Base-by-base conservation (phyloP, 2,329 filamentous ascomycete species). In the Colletotrichum falcatum region DNA sequence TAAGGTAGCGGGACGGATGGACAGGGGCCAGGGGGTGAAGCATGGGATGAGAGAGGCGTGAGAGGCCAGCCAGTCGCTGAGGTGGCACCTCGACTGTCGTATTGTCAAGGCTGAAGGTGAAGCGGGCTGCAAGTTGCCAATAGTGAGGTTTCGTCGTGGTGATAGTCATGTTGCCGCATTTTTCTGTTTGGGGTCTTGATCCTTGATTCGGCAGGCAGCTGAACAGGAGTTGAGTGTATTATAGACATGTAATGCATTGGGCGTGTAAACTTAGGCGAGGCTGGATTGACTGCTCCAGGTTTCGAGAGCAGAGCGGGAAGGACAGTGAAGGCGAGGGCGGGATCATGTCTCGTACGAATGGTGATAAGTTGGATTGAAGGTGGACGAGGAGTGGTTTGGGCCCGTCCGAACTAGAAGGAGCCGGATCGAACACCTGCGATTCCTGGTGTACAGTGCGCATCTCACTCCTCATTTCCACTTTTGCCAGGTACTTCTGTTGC, bases 121-220 rank as follows among this genome's bases (percentile, higher is more conserved):
- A 42, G 56, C 49, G 44, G 44, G 49, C 64, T 70, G 64, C 68
- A 63, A 20, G 42, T 18, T 70, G 42, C 44, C 67, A 70, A 67
- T 70, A 70, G 67, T 70, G 66, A 69, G 30, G 53, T 48, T 65
- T 63, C 16, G 42, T n/a, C 30, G 28, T 49, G 56, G 49, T 9
- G 23, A 16, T 33, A 42, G 48, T 53, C 18, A 30, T n/a, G 20
- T n/a, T 51, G 60, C 37, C 49, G 35, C 44, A 39, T 35, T 48
- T 28, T 12, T 37, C 33, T 26, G 14, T 39, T 26, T 9, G 23
- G 7, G 33, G 7, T 14, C 33, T 18, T 26, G 35, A 14, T 39
- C 14, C 14, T 39, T 4, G 30, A 33, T 48, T 30, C 18, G 33
- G n/a, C 8, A 7, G 55, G 30, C 37, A 70, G 62, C 46, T 33